A percentile compares a stretch with the other conserved stretches of the same genome.
These are phyloP conservation scores for Sphagnum contortum DNA, from an alignment of 225 moss, liverwort and hornwort species.

Conservation along the genomic window DNA sequence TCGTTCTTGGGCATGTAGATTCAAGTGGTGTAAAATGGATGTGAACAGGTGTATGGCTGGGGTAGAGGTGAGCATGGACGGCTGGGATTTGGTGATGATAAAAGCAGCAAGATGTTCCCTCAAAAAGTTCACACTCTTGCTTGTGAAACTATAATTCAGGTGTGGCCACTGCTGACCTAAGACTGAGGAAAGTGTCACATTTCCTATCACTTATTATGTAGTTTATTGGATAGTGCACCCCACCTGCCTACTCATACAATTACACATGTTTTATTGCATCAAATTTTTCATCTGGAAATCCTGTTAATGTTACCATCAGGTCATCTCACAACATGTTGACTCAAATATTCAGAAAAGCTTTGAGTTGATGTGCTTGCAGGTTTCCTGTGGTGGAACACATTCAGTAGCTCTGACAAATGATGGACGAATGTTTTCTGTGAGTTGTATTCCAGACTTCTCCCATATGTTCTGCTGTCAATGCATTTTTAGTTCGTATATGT, in stretches of 20 bases:
- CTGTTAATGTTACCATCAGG: background rate
- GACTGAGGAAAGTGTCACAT: too few relatives aligned
- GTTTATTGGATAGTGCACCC: too few relatives aligned
- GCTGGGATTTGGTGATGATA: constrained; percentile 59
- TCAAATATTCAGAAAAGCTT: too few relatives aligned
- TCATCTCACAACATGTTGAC: too few relatives aligned
- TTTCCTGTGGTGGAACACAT: constrained; percentile 58
- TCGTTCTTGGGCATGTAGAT: too few relatives aligned
- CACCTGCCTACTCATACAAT: too few relatives aligned
- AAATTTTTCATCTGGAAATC: background rate
- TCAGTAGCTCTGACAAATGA: constrained; percentile 47
- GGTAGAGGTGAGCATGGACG: constrained; percentile 63
- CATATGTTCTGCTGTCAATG: background rate
- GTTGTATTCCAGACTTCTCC: constrained; percentile 1
- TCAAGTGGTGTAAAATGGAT: background rate
- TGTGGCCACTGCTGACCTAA: background rate
- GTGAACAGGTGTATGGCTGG: constrained; percentile 50
- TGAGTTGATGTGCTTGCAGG: constrained; percentile 13
- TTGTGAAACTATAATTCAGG: constrained; percentile 38
- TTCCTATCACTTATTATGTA: too few relatives aligned
- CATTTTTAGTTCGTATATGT: background rate
- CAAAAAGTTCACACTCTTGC: constrained; percentile 31
- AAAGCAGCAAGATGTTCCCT: constrained; percentile 55
- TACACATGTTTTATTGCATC: too few relatives aligned
- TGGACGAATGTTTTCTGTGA: constrained; percentile 58